These are phyloP conservation scores for Fusarium poae DNA, from an alignment of 2,329 filamentous ascomycete species.

Conservation along the genomic window DNA sequence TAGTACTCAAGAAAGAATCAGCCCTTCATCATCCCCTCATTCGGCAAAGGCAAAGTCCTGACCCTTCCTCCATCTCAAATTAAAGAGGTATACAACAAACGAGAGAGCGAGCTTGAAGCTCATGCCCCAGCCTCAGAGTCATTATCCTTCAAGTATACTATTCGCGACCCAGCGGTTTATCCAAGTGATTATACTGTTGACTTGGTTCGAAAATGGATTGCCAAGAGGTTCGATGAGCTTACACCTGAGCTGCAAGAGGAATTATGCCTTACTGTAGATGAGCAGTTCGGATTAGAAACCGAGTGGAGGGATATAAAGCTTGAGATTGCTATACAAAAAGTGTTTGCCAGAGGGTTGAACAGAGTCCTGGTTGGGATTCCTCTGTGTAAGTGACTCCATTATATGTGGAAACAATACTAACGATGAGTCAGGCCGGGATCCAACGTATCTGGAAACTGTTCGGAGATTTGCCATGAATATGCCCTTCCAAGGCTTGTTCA, in stretches of 20 bases:
- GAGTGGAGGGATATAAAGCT: background rate
- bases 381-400: background rate
- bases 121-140: background rate
- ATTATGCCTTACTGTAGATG: background rate
- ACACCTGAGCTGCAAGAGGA: background rate
- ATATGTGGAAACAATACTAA: background rate
- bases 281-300: background rate
- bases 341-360: background rate
- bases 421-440: background rate
- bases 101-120: background rate
- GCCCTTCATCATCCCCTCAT: background rate
- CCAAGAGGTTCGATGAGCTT: background rate
- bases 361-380: background rate
- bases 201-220: background rate
- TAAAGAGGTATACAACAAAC: background rate
- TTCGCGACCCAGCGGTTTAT: background rate
- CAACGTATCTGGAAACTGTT: background rate
- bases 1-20: background rate
- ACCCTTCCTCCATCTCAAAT: background rate
- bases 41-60: background rate
- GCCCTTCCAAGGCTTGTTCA: background rate
- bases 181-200: background rate
- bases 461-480: background rate
- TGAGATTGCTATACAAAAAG: background rate
- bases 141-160: background rate